Base-by-base conservation (phyloP, 2,329 filamentous ascomycete species). In the Xylaria sp. region DNA sequence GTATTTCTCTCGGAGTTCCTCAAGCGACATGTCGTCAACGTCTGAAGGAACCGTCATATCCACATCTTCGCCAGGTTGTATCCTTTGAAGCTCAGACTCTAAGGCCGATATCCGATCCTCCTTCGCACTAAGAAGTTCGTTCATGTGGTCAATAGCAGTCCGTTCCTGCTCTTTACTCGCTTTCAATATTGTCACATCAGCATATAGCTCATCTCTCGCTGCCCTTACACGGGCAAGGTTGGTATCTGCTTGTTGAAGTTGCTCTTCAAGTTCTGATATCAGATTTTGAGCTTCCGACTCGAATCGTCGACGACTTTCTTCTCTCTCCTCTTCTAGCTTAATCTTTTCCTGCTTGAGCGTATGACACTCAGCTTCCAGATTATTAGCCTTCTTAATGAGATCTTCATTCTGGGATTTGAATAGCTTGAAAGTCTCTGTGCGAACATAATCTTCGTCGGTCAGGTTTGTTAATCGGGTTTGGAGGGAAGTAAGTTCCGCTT, bases 351-450 rank as follows among this genome's bases (percentile, higher is more conserved):
- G 92, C 42, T 92, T 89, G 34, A 98, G 80, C 72, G 94, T 90
- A 68, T 92, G 90, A 79, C 98, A 98, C 12, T 90, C 92, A 3
- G 93, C 93, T 80, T 98, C 95, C 14, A 98, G 82, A 74, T 95
- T 90, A 79, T 99, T 99, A 76, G 97, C 90, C 45, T 93, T 90
- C 79, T 93, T 95, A 73, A 98, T 93, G 8, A 97, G 88, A 74
- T 98, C 95, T 76, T 98, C 96, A 75, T 97, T 93, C 75, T 98
- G 93, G 27, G 87, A 88, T 81, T 94, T 97, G 76, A 98, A 87
- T 70, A 92, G 89, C 81, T 97, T 98, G 86, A 97, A 99, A 2
- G 97, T 86, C 75, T 98, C 94, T 4, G 94, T 97, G 65, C 93
- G 90, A 48, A 94, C 90, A 77, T 97, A 98, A 75, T 99, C 96